phyloP scores from a whole-genome alignment of 108 stramenopile genomes.

The Cyclotella cryptica region DNA sequence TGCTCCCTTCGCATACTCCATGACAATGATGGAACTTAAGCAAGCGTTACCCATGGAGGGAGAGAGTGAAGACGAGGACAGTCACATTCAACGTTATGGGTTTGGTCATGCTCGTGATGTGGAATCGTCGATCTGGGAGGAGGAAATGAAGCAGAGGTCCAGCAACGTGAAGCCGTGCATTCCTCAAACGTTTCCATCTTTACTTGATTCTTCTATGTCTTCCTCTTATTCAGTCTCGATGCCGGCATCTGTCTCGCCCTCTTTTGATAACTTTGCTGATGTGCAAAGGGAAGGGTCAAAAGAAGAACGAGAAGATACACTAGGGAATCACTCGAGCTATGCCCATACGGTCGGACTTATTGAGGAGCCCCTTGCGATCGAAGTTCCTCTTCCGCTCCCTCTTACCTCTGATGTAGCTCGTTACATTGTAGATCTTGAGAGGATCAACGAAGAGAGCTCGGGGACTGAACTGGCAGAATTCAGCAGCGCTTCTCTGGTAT shows the following conservation, averaged over 20 bases:
- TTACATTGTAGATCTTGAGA: slow-evolving; percentile 40
- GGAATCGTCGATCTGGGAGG: background rate
- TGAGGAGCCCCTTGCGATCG: background rate
- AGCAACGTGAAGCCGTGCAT: background rate
- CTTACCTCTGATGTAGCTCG: slow-evolving; percentile 8
- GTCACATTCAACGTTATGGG: slow-evolving; percentile 9
- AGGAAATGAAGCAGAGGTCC: background rate
- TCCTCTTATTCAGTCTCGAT: slow-evolving; percentile 15
- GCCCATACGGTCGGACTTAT: slow-evolving; percentile 1
- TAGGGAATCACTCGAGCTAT: background rate
- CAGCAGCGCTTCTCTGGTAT: background rate
- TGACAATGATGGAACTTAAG: slow-evolving; percentile 31
- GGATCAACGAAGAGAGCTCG: slow-evolving; percentile 39
- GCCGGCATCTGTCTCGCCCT: background rate
- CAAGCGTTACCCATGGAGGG: slow-evolving; percentile 19
- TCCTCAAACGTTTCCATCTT: slow-evolving; percentile 17
- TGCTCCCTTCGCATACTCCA: background rate
- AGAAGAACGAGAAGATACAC: slow-evolving; percentile 24
- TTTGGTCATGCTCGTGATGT: slow-evolving; percentile 12
- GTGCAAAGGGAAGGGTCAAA: slow-evolving; percentile 10
- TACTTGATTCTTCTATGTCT: slow-evolving; percentile 29
- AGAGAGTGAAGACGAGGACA: slow-evolving; percentile 6
- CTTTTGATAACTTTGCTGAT: background rate
- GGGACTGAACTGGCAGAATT: slow-evolving; percentile 4
- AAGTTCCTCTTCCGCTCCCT: slow-evolving; percentile 1